Percentiles rank a stretch among this genome's conserved stretches.
Evolutionary conservation across 345 rosid species (phyloP).

Genomic region (Microcos paniculata): DNA sequence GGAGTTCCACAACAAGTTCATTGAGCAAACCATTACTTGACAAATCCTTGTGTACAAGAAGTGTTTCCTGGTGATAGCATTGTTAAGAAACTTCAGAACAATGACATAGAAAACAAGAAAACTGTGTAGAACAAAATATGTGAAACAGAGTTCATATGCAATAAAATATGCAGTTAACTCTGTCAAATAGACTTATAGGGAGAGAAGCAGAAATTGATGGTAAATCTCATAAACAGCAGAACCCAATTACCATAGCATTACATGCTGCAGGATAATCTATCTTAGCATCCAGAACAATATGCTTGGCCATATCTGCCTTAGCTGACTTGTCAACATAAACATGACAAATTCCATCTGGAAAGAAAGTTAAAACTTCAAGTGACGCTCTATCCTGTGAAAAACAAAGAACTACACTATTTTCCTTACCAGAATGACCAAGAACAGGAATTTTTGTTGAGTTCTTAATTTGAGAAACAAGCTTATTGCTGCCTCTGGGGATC

Average conservation of each 20-base stretch:
- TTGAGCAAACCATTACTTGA: constrained; percentile 9
- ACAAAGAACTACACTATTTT: not conserved
- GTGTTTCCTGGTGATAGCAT: constrained; percentile 30
- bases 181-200: not conserved
- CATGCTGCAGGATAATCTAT: constrained; percentile 77
- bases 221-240: not conserved
- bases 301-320: constrained; percentile 55
- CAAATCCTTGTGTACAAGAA: constrained; percentile 35
- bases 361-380: constrained; percentile 1
- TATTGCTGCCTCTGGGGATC: constrained; percentile 78
- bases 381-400: not conserved
- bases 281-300: constrained; percentile 63
- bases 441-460: constrained; percentile 78
- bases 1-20: constrained; percentile 26
- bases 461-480: constrained; percentile 66
- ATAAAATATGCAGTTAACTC: not conserved
- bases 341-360: constrained; percentile 75
- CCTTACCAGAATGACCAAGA: constrained; percentile 78
- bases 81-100: constrained; percentile 3
- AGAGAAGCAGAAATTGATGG: not conserved
- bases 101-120: not conserved
- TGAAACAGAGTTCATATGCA: not conserved
- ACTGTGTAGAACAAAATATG: not conserved
- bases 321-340: constrained; percentile 70
- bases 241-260: constrained; percentile 60